A percentile compares a stretch with the other conserved stretches of the same genome.
Conservation (phyloP, 768 basidiomycete genomes). For the Lactarius evosmus region DNA sequence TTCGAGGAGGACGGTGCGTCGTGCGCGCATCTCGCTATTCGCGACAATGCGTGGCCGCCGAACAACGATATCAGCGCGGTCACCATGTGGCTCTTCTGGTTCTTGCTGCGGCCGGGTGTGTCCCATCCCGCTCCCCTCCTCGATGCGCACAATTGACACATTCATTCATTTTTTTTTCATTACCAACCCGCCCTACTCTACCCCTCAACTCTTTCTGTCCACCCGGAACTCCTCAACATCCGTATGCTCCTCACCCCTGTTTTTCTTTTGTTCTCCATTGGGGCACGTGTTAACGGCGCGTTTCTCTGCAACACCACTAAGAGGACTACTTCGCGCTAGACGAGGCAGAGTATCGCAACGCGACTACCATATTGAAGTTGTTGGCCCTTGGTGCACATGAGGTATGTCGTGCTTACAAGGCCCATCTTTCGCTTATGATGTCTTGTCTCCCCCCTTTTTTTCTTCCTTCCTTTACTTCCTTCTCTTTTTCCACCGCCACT, state of each 20-base stretch:
- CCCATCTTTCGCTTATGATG: constrained; percentile 24
- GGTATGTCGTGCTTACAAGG: constrained; percentile 36
- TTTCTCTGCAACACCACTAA: constrained; percentile 31
- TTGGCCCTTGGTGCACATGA: constrained; percentile 66
- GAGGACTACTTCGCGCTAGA: constrained; percentile 45
- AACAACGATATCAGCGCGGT: constrained; percentile 52
- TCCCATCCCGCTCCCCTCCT: constrained; percentile 4
- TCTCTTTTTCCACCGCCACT: background rate
- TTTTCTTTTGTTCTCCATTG: background rate
- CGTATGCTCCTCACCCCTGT: background rate
- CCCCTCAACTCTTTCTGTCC: background rate
- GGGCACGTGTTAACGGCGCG: constrained; percentile 16
- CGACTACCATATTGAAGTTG: constrained; percentile 51
- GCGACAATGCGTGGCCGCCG: constrained; percentile 53
- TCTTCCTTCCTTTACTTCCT: background rate
- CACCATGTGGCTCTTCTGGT: constrained; percentile 81
- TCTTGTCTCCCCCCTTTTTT: background rate
- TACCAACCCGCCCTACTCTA: background rate
- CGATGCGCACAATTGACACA: background rate
- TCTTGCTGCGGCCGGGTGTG: constrained; percentile 60
- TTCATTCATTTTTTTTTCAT: background rate
- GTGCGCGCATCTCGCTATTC: constrained; percentile 41
- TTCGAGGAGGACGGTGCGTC: constrained; percentile 60
- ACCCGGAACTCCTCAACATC: background rate
- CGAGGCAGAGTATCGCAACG: constrained; percentile 42